A percentile compares a stretch with the other conserved stretches of the same genome.
Evolutionary conservation across 352 stramenopile genomes (phyloP).

Genomic region (Phytopythium ostracodes): DNA sequence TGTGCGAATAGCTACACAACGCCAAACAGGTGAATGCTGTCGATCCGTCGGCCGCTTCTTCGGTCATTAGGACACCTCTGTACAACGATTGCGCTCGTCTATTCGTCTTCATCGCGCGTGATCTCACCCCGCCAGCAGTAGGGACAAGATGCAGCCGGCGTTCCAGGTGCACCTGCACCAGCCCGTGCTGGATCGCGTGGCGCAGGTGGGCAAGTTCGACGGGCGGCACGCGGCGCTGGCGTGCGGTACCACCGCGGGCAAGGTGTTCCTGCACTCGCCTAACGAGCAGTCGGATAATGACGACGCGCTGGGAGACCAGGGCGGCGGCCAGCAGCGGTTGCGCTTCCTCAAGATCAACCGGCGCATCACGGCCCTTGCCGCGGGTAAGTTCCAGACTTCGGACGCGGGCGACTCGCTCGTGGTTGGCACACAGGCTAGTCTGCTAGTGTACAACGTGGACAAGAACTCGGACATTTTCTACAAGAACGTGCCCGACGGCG

Average conservation of each 20-base stretch:
- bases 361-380: constrained; percentile 72
- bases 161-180: constrained; percentile 84
- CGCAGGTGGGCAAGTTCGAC: constrained; percentile 79
- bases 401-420: constrained; percentile 80
- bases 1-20: not conserved
- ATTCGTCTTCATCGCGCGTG: no score
- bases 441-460: constrained; percentile 91
- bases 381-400: constrained; percentile 59
- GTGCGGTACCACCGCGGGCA: constrained; percentile 84
- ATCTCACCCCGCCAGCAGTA: no score
- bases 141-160: constrained; percentile 51
- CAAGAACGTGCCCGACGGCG: constrained; percentile 84
- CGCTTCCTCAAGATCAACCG: constrained; percentile 93
- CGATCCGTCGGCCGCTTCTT: not conserved
- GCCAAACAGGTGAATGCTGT: not conserved
- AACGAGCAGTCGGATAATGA: constrained; percentile 56
- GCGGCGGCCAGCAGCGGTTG: constrained; percentile 40
- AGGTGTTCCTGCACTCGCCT: constrained; percentile 90
- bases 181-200: constrained; percentile 70
- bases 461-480: constrained; percentile 94
- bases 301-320: constrained; percentile 13
- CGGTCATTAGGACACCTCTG: not conserved
- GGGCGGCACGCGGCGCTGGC: constrained; percentile 71
- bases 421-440: constrained; percentile 86
- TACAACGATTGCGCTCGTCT: not conserved